Conservation (phyloP, 192 early-diverging fungal genomes). For the Umbelopsis isabellina region DNA sequence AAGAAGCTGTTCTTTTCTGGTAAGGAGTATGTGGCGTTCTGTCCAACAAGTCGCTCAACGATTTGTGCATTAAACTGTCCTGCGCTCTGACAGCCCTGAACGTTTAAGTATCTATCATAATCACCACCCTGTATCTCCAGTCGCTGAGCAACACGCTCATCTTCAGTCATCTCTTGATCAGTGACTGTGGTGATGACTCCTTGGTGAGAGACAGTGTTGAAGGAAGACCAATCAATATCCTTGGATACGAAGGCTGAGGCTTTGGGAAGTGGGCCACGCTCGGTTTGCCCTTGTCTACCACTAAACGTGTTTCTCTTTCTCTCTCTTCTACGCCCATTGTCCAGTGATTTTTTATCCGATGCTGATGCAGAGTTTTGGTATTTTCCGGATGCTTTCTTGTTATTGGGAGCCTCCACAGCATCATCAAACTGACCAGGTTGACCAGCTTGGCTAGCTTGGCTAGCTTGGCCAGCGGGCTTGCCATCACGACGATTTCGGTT, state of each 20-base stretch:
- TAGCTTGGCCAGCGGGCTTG: background rate
- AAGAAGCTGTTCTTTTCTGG: constrained; percentile 33
- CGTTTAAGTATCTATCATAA: constrained; percentile 27
- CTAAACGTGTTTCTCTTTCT: constrained; percentile 3
- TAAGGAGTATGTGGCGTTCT: constrained; percentile 29
- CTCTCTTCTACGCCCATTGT: background rate
- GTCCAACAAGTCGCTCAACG: constrained; percentile 28
- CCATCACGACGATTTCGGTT: constrained; percentile 27
- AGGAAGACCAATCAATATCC: constrained; percentile 40
- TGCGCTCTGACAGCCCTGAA: constrained; percentile 10
- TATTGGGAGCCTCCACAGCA: constrained; percentile 11
- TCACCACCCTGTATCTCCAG: constrained; percentile 30
- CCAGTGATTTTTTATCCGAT: background rate
- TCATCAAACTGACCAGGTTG: constrained; percentile 36
- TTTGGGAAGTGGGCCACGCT: background rate
- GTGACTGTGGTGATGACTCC: background rate
- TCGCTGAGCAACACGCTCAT: constrained; percentile 10
- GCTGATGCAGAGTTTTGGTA: background rate
- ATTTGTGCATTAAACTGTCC: background rate
- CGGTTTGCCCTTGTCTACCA: constrained; percentile 21
- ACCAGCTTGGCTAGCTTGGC: background rate
- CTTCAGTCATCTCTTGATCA: constrained; percentile 18
- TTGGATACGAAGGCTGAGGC: constrained; percentile 34
- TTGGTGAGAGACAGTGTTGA: constrained; percentile 3
- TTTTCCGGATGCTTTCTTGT: background rate